Conservation (phyloP, 2,329 filamentous ascomycete genomes). For the Alternaria triticina region DNA sequence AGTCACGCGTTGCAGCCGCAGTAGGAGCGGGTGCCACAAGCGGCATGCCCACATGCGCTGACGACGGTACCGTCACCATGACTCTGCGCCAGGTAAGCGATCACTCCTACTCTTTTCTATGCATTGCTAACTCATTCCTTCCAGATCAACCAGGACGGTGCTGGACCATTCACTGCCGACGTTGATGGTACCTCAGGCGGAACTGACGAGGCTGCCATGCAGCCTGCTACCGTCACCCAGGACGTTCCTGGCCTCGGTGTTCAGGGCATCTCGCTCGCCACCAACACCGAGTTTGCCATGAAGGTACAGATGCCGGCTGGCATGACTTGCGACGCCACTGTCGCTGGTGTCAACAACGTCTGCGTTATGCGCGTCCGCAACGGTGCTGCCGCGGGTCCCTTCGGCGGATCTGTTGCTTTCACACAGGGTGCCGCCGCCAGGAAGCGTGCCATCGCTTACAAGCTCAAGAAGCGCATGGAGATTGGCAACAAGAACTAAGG, state of each 20-base stretch:
- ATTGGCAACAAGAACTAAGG: constrained; percentile 32
- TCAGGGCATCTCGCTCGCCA: constrained; percentile 64
- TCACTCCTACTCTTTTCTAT: background rate
- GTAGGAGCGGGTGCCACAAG: constrained; percentile 60
- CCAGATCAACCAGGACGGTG: constrained; percentile 71
- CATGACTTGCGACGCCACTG: constrained; percentile 69
- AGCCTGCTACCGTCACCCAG: constrained; percentile 63
- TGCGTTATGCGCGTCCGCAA: constrained; percentile 72
- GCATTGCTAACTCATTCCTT: background rate
- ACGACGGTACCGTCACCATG: constrained; percentile 67
- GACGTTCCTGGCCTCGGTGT: constrained; percentile 67
- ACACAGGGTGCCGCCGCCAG: constrained; percentile 64
- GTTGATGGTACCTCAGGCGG: constrained; percentile 70
- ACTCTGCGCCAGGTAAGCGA: constrained; percentile 63
- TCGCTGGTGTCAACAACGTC: constrained; percentile 65
- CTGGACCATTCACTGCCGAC: constrained; percentile 66
- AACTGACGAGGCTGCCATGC: constrained; percentile 65
- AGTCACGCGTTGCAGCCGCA: constrained; percentile 62
- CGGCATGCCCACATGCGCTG: constrained; percentile 66
- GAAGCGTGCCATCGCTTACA: constrained; percentile 68
- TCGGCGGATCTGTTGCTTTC: constrained; percentile 71
- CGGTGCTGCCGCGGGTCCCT: constrained; percentile 66
- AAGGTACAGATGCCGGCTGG: constrained; percentile 70
- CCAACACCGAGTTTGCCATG: constrained; percentile 67
- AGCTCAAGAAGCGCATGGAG: constrained; percentile 49